phyloP scores from a whole-genome alignment of 176 grass and related monocot genomes.

The Carex parvula region DNA sequence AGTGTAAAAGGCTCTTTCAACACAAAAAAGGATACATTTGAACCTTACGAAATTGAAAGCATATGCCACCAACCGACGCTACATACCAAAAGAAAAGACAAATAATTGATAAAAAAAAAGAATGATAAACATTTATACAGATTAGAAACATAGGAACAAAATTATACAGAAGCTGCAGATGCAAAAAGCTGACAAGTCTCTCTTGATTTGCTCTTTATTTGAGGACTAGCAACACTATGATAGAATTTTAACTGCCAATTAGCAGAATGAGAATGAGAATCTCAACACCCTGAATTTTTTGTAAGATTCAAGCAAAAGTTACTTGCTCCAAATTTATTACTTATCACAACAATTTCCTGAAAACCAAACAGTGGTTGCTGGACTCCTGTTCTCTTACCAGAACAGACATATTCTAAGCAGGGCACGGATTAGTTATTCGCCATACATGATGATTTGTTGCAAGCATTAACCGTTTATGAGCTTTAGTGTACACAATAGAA shows the following conservation, averaged over 20 bases:
- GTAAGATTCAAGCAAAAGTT: not conserved
- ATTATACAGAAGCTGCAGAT: not conserved
- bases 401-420: not conserved
- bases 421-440: not conserved
- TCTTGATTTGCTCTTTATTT: not conserved
- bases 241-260: not conserved
- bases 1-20: not conserved
- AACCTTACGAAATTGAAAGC: too few species aligned
- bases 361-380: not conserved
- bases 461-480: not conserved
- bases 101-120: not conserved
- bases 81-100: not conserved
- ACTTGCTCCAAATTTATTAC: not conserved
- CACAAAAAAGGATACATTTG: not conserved
- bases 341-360: not conserved
- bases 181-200: not conserved
- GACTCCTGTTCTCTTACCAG: not conserved
- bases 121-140: not conserved
- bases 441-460: too few species aligned
- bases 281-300: not conserved
- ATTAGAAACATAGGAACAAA: not conserved
- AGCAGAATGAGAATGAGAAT: not conserved
- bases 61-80: not conserved
- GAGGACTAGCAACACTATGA: not conserved
- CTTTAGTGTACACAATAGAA: not conserved